Base-by-base conservation (phyloP, 768 basidiomycete species). In the Suillus hirtellus region DNA sequence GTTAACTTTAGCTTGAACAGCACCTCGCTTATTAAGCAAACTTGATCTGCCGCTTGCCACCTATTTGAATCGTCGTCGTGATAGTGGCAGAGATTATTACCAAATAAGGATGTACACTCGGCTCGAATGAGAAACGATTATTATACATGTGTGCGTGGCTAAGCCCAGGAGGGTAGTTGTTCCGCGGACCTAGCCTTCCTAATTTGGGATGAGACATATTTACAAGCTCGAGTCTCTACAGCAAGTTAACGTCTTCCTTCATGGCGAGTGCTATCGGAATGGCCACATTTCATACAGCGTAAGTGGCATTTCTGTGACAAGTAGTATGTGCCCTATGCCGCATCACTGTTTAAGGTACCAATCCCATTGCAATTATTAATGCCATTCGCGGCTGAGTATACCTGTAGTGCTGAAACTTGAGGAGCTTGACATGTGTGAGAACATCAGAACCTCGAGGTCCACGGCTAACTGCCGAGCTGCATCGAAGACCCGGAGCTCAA, bases 1-100 rank as follows among this genome's bases (percentile, higher is more conserved):
- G 37, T 40, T 40, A 56, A 56, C 38, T 40, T 58, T 58, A 38
- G 55, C 24, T 40, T 27, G 11, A 58, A 58, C 55, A 58, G 56
- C 56, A 58, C 40, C 19, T 27, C 17, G 56, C 40, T 27, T 40
- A 58, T 27, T 56, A 58, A 58, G 40, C 56, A 58, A 11, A 12
- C 5, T 27, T 6, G 4, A 27, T 15, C 38, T 34, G 52, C 55
- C 38, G 9, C 55, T 17, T 42, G 40, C 56, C 40, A 42, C 56
- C 21, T 42, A 21, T 42, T 37, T 27, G 56, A 52, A 52, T 52
- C 49, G 15, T 27, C 21, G 21, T 47, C 7, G 42, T 43, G 46
- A 50, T 50, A 50, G 52, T 53, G 52, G 52, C 31, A 53, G 35
- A 53, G 7, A 14, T n/a, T 35, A 35, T 34, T 53, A n/a, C 52